Base-by-base conservation (phyloP, 2,329 filamentous ascomycete species). In the Thielaviopsis populi region DNA sequence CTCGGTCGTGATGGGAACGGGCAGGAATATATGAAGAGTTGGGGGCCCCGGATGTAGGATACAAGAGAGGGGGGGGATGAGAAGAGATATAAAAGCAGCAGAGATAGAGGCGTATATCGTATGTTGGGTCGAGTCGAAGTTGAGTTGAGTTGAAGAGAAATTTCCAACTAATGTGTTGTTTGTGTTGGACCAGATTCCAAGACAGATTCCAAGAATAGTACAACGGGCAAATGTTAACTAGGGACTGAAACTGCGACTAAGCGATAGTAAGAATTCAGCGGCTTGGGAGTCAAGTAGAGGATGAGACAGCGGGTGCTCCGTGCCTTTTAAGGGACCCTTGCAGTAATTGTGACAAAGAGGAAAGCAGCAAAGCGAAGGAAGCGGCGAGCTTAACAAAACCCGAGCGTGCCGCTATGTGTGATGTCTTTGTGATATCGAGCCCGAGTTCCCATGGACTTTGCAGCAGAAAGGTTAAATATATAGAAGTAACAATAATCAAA, bases 11-110 rank as follows among this genome's bases (percentile, higher is more conserved):
- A 13, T 33, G 50, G 15, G 27, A 19, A 37, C 17, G 24, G 27
- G 17, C 15, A 15, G 5, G 10, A 3, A 8, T 13, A 56, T 4
- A 19, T 33, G 33, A 10, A 8, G 50, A 54, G 48, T 19, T 27
- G 24, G 10, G 33, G 50, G 7, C 50, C 15, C 7, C 27, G 33
- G 13, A 11, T 17, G 17, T 17, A 8, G 24, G 4, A 37, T n/a
- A 56, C 27, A 64, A 54, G 50, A 54, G 48, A 64, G 63, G 56
- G 37, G 59, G 63, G 53, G 43, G 59, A n/a, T 37, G 59, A 62
- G 40, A 61, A 43, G 61, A 48, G 46, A 63, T 37, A 50, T 33
- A 11, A 59, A 59, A 17, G n/a, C 13, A 40, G 46, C n/a, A 50
- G 19, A 24, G 46, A 10, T 24, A 7, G 46, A 50, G 46, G 6